Evolutionary conservation across 768 basidiomycete species (phyloP).

Genomic region (Hericium erinaceus): DNA sequence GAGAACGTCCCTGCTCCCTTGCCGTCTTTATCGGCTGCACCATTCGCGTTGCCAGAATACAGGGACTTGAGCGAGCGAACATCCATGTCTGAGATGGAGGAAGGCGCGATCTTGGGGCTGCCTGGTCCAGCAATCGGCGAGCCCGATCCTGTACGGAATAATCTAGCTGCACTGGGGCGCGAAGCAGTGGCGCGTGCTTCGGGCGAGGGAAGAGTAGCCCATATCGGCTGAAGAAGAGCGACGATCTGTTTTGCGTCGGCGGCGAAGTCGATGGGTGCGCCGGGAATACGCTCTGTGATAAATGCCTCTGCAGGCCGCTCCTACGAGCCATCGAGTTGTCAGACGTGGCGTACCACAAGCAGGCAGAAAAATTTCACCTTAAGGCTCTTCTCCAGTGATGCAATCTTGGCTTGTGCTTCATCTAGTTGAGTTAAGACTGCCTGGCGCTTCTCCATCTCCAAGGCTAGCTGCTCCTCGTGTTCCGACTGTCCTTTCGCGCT

Average conservation of each 20-base stretch:
- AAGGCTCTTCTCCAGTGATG: conserved; percentile 33
- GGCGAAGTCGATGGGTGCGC: conserved; percentile 20
- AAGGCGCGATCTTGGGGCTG: conserved; percentile 27
- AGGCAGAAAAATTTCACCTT: conserved; percentile 23
- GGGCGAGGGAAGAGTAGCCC: conserved; percentile 76
- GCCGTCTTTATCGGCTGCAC: conserved; percentile 5
- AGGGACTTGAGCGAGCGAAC: conserved; percentile 78
- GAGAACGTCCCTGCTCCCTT: conserved; percentile 39
- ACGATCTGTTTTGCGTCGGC: conserved; percentile 48
- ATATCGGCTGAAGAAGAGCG: conserved; percentile 60
- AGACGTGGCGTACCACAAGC: conserved; percentile 3
- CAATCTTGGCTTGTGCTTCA: conserved; percentile 14
- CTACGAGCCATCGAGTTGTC: neutral
- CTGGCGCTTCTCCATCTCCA: conserved; percentile 19
- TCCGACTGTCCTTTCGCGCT: conserved; percentile 20
- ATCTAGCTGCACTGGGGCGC: conserved; percentile 31
- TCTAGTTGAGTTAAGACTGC: conserved; percentile 17
- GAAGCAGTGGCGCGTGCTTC: conserved; percentile 71
- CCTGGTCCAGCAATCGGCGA: conserved; percentile 18
- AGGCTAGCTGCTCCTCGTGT: conserved; percentile 27
- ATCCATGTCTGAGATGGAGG: conserved; percentile 68
- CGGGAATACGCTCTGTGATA: neutral
- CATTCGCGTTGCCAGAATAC: conserved; percentile 39
- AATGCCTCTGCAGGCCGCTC: neutral
- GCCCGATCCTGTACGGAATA: conserved; percentile 29